Evolutionary conservation across 768 basidiomycete species (phyloP), one percentile per base, ranked within the genome.

Genomic region (Agaricus subrufescens): DNA sequence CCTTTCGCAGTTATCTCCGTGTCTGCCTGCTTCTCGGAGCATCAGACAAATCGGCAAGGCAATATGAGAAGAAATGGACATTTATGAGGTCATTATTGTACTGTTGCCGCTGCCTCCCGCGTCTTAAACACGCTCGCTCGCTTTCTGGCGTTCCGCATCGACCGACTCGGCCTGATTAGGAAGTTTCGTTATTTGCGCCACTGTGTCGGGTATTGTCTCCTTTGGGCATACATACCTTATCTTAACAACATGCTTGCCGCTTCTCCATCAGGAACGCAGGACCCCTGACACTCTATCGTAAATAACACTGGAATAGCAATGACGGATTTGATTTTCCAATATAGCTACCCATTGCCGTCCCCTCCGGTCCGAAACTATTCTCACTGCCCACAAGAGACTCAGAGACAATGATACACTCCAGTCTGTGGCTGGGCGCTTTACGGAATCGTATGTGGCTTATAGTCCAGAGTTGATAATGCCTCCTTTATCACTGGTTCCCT

Each of bases 1-100:
- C 23, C 46, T 30, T 54, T 54, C 53, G 53, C 37, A 30, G 46
- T 54, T 54, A 54, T 54, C 53, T 54, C 53, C 53, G 53, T 39
- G 9, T 26, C 40, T 46, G 19, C 53, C 46, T 30, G 46, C 53
- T 54, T 48, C 45, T 48, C 53, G 53, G 53, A 19, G 27, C 26
- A n/a, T 40, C 34, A 9, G 50, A n/a, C 40, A 23, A 49, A 3
- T 7, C 50, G 8, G 7, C 31, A 46, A 27, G 15, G 43, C 23
- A 53, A 46, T 1, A 6, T 8, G 14, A n/a, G 38, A 19, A 23
- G 46, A 26, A 12, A 26, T 40, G 46, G 14, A 23, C 5, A n/a
- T 19, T 30, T 25, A 39, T 54, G 53, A 47, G 27, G 34, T 46
- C 37, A 40, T 42, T 19, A 19, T 19, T 19, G 19, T 0, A 19